Conservation (phyloP, 2,329 filamentous ascomycete genomes). For the Diaporthe humulicola region DNA sequence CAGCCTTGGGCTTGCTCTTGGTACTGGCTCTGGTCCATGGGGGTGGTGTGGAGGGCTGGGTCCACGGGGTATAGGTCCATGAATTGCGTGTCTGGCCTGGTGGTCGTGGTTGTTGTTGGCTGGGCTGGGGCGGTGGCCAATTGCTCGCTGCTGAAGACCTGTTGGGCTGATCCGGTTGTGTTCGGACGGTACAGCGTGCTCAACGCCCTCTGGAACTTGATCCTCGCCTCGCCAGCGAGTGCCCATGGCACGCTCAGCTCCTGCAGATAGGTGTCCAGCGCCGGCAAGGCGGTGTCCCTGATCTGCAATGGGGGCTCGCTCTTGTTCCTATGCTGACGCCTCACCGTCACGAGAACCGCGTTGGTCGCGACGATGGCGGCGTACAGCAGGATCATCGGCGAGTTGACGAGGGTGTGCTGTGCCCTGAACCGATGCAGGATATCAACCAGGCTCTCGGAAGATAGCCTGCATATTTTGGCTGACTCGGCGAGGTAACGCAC, state of each 20-base stretch:
- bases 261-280: not conserved
- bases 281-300: not conserved
- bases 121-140: not conserved
- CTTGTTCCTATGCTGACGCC: not conserved
- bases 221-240: not conserved
- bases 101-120: not conserved
- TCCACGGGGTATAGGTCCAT: not conserved
- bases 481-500: not conserved
- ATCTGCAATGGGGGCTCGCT: not conserved
- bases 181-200: not conserved
- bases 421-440: conserved; percentile 6
- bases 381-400: not conserved
- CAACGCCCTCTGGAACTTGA: not conserved
- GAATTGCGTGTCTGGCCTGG: not conserved
- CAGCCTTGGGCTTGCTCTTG: not conserved
- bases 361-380: conserved; percentile 6
- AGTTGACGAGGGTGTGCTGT: not conserved
- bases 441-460: not conserved
- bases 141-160: not conserved
- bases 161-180: not conserved
- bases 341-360: not conserved
- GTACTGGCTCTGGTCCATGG: not conserved
- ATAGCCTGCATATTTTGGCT: not conserved
- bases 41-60: not conserved
- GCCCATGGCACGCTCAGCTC: not conserved